Percentiles rank a stretch among this genome's conserved stretches.
These are phyloP conservation scores for Gloeophyllum trabeum DNA, from an alignment of 768 basidiomycete species.

Conservation along the genomic window DNA sequence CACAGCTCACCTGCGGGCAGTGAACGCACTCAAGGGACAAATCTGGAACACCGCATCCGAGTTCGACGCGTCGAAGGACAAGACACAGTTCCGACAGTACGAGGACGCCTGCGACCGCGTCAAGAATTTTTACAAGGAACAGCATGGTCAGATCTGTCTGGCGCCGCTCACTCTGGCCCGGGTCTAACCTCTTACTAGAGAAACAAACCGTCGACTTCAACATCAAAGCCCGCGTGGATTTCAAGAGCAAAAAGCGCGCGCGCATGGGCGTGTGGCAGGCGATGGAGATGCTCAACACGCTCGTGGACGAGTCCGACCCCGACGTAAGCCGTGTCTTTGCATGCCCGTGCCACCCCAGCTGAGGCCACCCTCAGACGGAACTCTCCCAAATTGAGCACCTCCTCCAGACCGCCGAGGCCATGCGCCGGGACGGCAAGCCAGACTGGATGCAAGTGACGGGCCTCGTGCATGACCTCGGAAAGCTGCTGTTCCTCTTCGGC, in stretches of 20 bases:
- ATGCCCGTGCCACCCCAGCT: conserved; percentile 11
- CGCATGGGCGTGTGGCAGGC: conserved; percentile 85
- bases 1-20: conserved; percentile 20
- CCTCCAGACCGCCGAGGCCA: conserved; percentile 86
- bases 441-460: conserved; percentile 92
- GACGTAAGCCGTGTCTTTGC: conserved; percentile 36
- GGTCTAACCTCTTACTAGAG: conserved; percentile 26
- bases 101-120: conserved; percentile 69
- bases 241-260: conserved; percentile 53
- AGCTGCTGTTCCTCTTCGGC: conserved; percentile 74
- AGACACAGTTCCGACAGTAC: conserved; percentile 59
- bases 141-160: conserved; percentile 67
- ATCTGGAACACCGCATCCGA: conserved; percentile 42
- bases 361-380: conserved; percentile 35
- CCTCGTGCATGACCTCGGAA: conserved; percentile 83
- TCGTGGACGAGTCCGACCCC: conserved; percentile 87
- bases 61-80: conserved; percentile 56
- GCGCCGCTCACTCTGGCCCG: conserved; percentile 1
- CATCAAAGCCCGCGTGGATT: conserved; percentile 63
- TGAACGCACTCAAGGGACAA: conserved; percentile 58
- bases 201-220: conserved; percentile 88
- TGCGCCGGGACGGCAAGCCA: conserved; percentile 74
- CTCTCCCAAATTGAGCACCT: conserved; percentile 86
- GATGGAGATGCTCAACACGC: conserved; percentile 77
- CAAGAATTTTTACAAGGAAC: conserved; percentile 67